Conservation (phyloP, 2,329 filamentous ascomycete species). For the Trichoderma sp. region DNA sequence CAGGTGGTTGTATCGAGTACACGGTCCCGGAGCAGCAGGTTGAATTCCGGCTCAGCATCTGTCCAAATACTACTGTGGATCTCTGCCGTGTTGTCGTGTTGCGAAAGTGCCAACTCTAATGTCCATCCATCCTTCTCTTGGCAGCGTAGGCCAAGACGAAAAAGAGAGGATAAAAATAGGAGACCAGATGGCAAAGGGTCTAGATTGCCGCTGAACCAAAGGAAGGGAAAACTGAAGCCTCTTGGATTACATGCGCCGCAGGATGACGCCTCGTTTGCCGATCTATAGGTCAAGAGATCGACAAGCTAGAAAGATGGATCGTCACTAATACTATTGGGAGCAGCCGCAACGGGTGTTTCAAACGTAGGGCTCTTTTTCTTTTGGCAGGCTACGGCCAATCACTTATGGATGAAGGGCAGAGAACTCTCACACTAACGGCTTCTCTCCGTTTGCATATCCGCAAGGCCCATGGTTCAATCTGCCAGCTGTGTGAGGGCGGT, state of each 20-base stretch:
- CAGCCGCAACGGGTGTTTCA: constrained; percentile 13
- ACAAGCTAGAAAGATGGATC: constrained; percentile 9
- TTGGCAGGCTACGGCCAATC: background rate
- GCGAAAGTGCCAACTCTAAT: background rate
- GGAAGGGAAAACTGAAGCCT: background rate
- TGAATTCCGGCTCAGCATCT: background rate
- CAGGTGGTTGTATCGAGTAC: background rate
- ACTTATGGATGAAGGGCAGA: background rate
- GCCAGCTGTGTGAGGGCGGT: background rate
- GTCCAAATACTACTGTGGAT: background rate
- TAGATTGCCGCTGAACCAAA: background rate
- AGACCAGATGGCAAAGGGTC: background rate
- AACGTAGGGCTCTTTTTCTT: background rate
- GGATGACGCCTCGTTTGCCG: constrained; percentile 11
- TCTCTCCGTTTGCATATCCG: background rate
- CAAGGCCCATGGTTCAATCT: background rate
- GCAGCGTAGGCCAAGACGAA: background rate
- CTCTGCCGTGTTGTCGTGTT: background rate
- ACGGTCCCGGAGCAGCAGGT: background rate
- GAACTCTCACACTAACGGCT: background rate
- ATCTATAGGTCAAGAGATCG: constrained; percentile 7
- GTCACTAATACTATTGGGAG: constrained; percentile 7
- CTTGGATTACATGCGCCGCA: background rate
- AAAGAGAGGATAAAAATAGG: background rate
- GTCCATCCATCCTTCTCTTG: background rate